phyloP scores from a whole-genome alignment of 78 protist species.

The Reticulomyxa filosa region DNA sequence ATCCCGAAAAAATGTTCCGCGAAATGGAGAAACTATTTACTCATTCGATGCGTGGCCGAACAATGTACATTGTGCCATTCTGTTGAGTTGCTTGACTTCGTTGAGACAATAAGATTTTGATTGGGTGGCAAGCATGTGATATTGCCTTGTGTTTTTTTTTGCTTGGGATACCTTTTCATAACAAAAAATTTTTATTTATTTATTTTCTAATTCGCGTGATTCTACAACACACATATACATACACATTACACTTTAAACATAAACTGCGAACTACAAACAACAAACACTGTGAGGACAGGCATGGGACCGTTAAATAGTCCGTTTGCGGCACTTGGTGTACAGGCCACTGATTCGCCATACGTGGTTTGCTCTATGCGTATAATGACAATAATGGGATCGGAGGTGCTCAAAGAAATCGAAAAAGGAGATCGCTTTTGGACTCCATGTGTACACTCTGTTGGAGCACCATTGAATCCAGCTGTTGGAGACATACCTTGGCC shows the following conservation, averaged over 20 bases:
- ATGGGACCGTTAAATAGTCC: too few relatives aligned
- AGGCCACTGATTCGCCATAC: slow-evolving; percentile 52
- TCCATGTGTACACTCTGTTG: slow-evolving; percentile 43
- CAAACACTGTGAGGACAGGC: too few relatives aligned
- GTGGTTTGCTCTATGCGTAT: slow-evolving; percentile 57
- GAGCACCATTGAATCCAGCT: slow-evolving; percentile 39
- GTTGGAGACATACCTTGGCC: slow-evolving; percentile 58
- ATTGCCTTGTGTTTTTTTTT: background rate
- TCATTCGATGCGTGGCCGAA: slow-evolving; percentile 52
- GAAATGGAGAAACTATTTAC: slow-evolving; percentile 22
- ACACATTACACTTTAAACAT: too few relatives aligned
- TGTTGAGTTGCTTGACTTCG: slow-evolving; percentile 53
- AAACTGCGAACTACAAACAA: too few relatives aligned
- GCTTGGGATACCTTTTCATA: background rate
- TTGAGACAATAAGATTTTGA: slow-evolving; percentile 34
- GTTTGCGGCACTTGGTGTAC: too few relatives aligned
- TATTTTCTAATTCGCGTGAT: too few relatives aligned
- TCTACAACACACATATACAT: too few relatives aligned
- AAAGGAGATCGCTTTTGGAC: slow-evolving; percentile 40
- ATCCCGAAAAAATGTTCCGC: slow-evolving; percentile 41
- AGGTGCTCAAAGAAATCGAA: background rate
- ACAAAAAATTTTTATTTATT: too few relatives aligned
- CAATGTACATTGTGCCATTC: slow-evolving; percentile 66
- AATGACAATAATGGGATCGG: slow-evolving; percentile 54
- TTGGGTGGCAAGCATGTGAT: slow-evolving; percentile 11